phyloP scores from a whole-genome alignment of 176 grass and related monocot genomes.

The Alloteropsis semialata region DNA sequence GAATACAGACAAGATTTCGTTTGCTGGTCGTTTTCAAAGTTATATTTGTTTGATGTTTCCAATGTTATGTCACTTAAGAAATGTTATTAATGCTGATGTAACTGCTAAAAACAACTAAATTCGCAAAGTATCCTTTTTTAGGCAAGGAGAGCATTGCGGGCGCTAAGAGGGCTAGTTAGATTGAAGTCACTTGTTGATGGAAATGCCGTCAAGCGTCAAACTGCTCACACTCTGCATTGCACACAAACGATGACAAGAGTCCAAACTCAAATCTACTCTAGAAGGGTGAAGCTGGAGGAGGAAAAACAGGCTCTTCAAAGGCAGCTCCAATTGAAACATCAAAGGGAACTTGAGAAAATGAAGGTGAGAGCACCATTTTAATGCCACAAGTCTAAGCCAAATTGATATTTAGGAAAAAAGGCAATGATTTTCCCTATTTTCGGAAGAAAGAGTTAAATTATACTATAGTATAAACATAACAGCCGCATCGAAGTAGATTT shows the following conservation, averaged over 20 bases:
- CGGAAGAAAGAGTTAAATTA: background rate
- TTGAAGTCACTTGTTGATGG: constrained; percentile 81
- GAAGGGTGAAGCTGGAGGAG: constrained; percentile 76
- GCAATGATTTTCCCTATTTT: background rate
- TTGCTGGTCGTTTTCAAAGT: constrained; percentile 26
- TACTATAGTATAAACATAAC: background rate
- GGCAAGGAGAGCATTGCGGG: constrained; percentile 80
- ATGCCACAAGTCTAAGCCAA: background rate
- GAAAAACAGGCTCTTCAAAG: constrained; percentile 86
- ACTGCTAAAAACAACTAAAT: constrained; percentile 26
- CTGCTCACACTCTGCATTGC: constrained; percentile 60
- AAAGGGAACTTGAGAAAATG: constrained; percentile 77
- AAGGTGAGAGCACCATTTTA: constrained; percentile 49
- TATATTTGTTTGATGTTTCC: constrained; percentile 27
- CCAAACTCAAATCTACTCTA: constrained; percentile 75
- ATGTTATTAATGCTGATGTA: constrained; percentile 1
- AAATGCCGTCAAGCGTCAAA: constrained; percentile 73
- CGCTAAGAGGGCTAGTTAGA: constrained; percentile 77
- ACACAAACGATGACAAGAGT: constrained; percentile 75
- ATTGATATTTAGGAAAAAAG: background rate
- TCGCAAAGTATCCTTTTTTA: constrained; percentile 20
- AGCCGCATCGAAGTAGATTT: background rate
- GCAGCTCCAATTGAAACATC: constrained; percentile 70
- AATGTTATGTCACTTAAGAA: background rate
- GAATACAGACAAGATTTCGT: constrained; percentile 16